Conservation (phyloP, 805 yeast genomes). For the Ogataea wickerhamii region DNA sequence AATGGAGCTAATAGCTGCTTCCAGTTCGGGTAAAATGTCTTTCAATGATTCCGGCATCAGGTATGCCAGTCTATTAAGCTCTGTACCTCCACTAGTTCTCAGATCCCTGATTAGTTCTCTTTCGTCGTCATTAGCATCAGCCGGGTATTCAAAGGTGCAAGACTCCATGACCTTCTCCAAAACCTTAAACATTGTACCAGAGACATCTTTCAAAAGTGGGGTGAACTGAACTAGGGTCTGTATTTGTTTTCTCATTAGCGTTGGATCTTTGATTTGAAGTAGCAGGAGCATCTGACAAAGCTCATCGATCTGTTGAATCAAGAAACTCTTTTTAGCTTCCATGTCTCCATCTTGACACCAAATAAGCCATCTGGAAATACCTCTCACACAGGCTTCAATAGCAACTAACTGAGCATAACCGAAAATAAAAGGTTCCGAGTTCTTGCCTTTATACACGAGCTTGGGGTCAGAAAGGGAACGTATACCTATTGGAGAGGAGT, state of each 20-base stretch:
- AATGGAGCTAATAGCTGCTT: conserved; percentile 71
- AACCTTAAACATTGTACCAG: conserved; percentile 72
- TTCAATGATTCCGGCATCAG: conserved; percentile 90
- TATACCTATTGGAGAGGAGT: conserved; percentile 65
- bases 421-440: conserved; percentile 63
- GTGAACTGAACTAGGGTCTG: conserved; percentile 94
- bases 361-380: conserved; percentile 91
- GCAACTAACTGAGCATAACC: conserved; percentile 81
- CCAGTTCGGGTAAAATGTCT: conserved; percentile 76
- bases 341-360: conserved; percentile 71
- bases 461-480: conserved; percentile 53
- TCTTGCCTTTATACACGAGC: conserved; percentile 52
- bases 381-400: conserved; percentile 86
- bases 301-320: conserved; percentile 56
- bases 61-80: conserved; percentile 87
- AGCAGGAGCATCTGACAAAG: conserved; percentile 73
- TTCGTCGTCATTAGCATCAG: conserved; percentile 53
- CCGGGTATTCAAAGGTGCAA: conserved; percentile 78
- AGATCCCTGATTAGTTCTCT: conserved; percentile 81
- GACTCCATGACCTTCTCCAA: conserved; percentile 82
- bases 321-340: conserved; percentile 48
- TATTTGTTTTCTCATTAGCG: conserved; percentile 75
- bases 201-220: conserved; percentile 77
- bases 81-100: conserved; percentile 91
- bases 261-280: conserved; percentile 75